A percentile compares a stretch with the other conserved stretches of the same genome.
phyloP scores from a whole-genome alignment of 768 basidiomycete genomes.

The Tulasnella sp. region DNA sequence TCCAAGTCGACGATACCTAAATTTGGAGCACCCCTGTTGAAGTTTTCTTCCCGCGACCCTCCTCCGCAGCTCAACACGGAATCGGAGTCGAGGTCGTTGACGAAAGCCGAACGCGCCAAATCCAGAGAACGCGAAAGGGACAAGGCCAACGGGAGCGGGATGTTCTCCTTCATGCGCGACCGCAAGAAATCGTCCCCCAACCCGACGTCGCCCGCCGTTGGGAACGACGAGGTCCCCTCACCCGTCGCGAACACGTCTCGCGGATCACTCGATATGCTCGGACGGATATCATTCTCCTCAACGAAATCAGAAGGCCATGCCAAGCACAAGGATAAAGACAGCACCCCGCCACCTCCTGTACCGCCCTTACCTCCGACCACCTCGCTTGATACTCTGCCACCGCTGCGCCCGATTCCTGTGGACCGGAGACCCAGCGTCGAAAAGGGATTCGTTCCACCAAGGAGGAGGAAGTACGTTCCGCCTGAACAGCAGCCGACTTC shows the following conservation, averaged over 20 bases:
- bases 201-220: neutral
- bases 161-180: conserved; percentile 32
- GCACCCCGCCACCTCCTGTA: conserved; percentile 16
- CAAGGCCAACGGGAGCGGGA: conserved; percentile 16
- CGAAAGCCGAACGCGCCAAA: conserved; percentile 1
- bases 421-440: conserved; percentile 9
- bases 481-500: neutral
- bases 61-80: conserved; percentile 27
- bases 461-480: conserved; percentile 18
- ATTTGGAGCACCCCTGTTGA: conserved; percentile 6
- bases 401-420: conserved; percentile 9
- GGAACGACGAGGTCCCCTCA: neutral
- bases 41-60: conserved; percentile 4
- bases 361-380: neutral
- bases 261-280: neutral
- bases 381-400: neutral
- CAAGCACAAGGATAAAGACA: neutral
- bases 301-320: neutral
- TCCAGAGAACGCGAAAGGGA: neutral
- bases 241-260: neutral
- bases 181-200: conserved; percentile 23
- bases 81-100: conserved; percentile 17
- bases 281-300: conserved; percentile 15
- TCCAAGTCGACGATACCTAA: conserved; percentile 13
- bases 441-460: conserved; percentile 22